Base-by-base conservation (phyloP, 1,284 basidiomycete species). In the Pascua sp. region DNA sequence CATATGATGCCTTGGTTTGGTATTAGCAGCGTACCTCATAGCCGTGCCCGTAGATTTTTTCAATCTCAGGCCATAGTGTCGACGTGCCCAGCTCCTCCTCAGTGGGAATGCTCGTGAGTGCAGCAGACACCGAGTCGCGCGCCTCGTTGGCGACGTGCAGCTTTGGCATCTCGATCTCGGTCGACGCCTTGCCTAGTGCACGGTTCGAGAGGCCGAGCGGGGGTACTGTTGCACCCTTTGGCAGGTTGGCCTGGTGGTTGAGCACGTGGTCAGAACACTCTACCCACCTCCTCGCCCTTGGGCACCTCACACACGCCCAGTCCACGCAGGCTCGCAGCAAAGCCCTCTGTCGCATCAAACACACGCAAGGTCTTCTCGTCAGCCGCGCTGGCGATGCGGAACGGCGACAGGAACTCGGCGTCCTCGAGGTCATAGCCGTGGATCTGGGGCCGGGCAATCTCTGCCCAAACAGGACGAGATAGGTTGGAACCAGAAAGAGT, bases 1-100 rank as follows among this genome's bases (percentile, higher is more conserved):
- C 24, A 32, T 24, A 3, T 48, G 24, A 16, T n/a, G 15, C 11
- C 18, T 10, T 8, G 0, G 7, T n/a, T n/a, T 32, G 24, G 4
- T 32, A 4, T 32, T 32, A 16, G 17, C 44, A 24, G 63, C 71
- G 57, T 62, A 91, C 88, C 82, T 98, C 96, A 71, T 97, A 98
- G 39, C 93, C 93, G 76, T 98, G 96, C 1, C 95, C 96, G 73
- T 97, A 99, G 2, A 99, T 81, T 74, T 98, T 99, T 70, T 98
- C 95, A 1, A 87, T 80, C 77, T 98, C 96, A 0, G 95, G 95
- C 96, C 96, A 99, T 0, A 98, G 82, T 0, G 95, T 98, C 12
- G 85, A 83, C 0, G 86, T 83, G 0, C 90, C 86, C 1, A 98
- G 82, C 74, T 82, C 79, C 55, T 82, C 82, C 62, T 83, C 81